These are phyloP conservation scores for Phytophthora nicotianae DNA, from an alignment of 352 stramenopile species.

Conservation along the genomic window DNA sequence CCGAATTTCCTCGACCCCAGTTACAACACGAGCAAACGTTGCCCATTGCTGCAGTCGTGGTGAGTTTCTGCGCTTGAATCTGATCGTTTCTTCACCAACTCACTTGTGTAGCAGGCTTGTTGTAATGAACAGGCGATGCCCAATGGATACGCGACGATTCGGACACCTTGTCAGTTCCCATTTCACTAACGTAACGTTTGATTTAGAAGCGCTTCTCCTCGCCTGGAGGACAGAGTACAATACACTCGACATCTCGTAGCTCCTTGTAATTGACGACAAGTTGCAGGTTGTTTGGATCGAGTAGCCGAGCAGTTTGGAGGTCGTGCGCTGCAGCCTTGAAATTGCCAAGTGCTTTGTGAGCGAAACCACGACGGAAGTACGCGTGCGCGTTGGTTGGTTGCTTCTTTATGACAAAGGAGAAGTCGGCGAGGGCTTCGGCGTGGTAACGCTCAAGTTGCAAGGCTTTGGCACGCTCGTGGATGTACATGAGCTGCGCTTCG, in stretches of 20 bases:
- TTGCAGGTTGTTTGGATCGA: slow-evolving; percentile 70
- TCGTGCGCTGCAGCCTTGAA: slow-evolving; percentile 63
- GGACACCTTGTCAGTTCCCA: slow-evolving; percentile 10
- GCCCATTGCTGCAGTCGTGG: slow-evolving; percentile 22
- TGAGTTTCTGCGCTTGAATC: neutral
- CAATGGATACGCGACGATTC: slow-evolving; percentile 35
- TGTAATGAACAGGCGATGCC: slow-evolving; percentile 16
- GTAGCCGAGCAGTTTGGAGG: slow-evolving; percentile 69
- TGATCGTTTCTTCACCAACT: neutral
- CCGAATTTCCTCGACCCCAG: slow-evolving; percentile 17
- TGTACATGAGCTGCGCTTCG: slow-evolving; percentile 41
- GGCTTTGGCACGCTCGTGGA: slow-evolving; percentile 81
- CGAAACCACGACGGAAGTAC: slow-evolving; percentile 83
- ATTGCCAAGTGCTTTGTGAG: slow-evolving; percentile 64
- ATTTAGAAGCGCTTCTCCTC: slow-evolving; percentile 54
- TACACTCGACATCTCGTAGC: slow-evolving; percentile 69
- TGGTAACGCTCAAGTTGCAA: slow-evolving; percentile 77
- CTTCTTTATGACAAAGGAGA: slow-evolving; percentile 65
- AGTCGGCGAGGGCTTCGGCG: slow-evolving; percentile 75
- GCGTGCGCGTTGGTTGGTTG: slow-evolving; percentile 85
- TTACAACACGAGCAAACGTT: slow-evolving; percentile 37
- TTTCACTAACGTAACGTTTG: slow-evolving; percentile 12
- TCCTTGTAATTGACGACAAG: slow-evolving; percentile 86
- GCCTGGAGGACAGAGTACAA: slow-evolving; percentile 69
- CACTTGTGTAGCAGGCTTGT: neutral